Conservation (phyloP, 2,329 filamentous ascomycete species). For the Colletotrichum filicis region DNA sequence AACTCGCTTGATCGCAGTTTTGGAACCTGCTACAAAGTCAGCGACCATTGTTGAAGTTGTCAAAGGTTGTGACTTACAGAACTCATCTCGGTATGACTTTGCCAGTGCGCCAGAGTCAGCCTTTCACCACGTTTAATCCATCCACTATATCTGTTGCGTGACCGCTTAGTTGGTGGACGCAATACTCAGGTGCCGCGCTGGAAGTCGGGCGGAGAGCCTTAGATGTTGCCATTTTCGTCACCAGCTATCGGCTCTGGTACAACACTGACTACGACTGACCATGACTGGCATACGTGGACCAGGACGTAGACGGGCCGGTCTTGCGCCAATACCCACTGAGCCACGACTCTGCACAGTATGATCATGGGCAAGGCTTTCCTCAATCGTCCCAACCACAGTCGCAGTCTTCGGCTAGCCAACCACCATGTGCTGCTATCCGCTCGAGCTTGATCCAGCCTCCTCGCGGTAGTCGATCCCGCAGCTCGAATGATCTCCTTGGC, state of each 20-base stretch:
- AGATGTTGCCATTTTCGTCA: not conserved
- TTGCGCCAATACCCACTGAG: not conserved
- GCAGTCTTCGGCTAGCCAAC: not conserved
- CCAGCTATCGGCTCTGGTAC: not conserved
- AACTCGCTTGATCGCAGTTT: not conserved
- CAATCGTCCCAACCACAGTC: not conserved
- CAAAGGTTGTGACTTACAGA: not conserved
- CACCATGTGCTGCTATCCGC: not conserved
- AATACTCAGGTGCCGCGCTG: not conserved
- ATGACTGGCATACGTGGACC: conserved; percentile 16
- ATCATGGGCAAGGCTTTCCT: not conserved
- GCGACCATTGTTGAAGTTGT: not conserved
- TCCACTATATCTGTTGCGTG: not conserved
- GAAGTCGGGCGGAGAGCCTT: not conserved
- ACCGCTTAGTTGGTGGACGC: not conserved
- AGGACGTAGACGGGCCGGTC: conserved; percentile 15
- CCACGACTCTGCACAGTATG: not conserved
- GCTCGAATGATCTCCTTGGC: not conserved
- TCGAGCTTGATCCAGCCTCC: not conserved
- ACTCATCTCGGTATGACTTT: not conserved
- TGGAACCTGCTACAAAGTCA: not conserved
- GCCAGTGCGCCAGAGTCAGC: not conserved
- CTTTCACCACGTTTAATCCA: not conserved
- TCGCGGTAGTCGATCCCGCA: not conserved
- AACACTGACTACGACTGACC: conserved; percentile 7